These are phyloP conservation scores for Cardamine resedifolia DNA, from an alignment of 345 rosid species.

Conservation along the genomic window DNA sequence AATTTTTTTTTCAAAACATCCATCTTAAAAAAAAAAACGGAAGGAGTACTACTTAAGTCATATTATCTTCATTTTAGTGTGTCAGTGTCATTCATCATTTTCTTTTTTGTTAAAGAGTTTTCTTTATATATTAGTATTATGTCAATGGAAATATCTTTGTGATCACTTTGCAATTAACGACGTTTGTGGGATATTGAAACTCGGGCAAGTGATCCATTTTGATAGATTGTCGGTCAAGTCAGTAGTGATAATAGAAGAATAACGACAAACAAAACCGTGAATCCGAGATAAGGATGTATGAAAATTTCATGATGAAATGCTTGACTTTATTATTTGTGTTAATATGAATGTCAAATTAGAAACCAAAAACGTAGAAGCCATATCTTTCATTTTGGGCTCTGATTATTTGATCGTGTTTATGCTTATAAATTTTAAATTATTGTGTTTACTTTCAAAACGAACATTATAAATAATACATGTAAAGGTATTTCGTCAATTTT, in stretches of 20 bases:
- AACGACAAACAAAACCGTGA: constrained; percentile 1
- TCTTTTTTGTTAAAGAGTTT: too few species aligned
- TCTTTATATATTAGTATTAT: background rate
- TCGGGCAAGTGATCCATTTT: background rate
- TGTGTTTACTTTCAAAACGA: background rate
- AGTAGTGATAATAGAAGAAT: background rate
- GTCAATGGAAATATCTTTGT: background rate
- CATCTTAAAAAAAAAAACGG: too few species aligned
- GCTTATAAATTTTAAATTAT: background rate
- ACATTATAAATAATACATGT: background rate
- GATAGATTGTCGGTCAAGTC: background rate
- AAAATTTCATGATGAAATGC: too few species aligned
- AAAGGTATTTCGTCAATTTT: background rate
- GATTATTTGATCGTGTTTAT: background rate
- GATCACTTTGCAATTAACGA: background rate
- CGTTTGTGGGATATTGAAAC: background rate
- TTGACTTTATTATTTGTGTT: background rate
- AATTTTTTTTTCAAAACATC: too few species aligned
- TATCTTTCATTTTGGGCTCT: background rate
- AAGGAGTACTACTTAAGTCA: too few species aligned
- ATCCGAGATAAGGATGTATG: background rate
- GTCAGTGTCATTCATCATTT: background rate
- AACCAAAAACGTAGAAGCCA: background rate
- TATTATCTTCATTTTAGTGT: background rate
- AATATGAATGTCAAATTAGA: constrained; percentile 13